These are phyloP conservation scores for Aspergillus spinulosporus DNA, from an alignment of 2,329 filamentous ascomycete genomes.

Conservation along the genomic window DNA sequence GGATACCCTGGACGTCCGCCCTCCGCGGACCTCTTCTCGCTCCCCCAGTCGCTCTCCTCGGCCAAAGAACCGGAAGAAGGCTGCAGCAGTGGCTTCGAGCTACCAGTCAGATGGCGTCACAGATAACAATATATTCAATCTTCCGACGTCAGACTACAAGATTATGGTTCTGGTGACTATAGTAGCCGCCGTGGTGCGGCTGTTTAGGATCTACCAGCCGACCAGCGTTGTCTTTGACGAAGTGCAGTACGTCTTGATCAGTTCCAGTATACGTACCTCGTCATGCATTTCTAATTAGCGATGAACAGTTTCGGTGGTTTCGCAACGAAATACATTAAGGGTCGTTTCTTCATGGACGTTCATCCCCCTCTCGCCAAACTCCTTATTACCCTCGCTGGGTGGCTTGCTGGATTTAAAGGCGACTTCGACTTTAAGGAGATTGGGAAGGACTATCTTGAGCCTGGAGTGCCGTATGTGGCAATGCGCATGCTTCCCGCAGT, in stretches of 20 bases:
- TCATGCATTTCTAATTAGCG: slow-evolving; percentile 10
- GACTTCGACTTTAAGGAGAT: slow-evolving; percentile 99
- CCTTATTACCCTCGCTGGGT: slow-evolving; percentile 91
- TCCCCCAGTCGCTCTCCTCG: slow-evolving; percentile 43
- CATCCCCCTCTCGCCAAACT: slow-evolving; percentile 96
- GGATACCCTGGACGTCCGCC: slow-evolving; percentile 39
- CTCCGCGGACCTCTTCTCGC: slow-evolving; percentile 35
- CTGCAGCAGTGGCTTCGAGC: slow-evolving; percentile 33
- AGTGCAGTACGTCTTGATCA: slow-evolving; percentile 74
- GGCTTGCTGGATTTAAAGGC: slow-evolving; percentile 91
- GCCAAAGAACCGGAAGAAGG: slow-evolving; percentile 39
- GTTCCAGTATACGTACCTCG: slow-evolving; percentile 2
- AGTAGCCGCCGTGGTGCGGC: slow-evolving; percentile 73
- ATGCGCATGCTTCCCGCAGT: slow-evolving; percentile 94
- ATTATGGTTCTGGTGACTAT: slow-evolving; percentile 71
- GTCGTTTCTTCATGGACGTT: slow-evolving; percentile 99
- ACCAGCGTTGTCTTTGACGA: slow-evolving; percentile 98
- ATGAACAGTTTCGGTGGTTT: slow-evolving; percentile 85
- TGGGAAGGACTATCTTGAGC: slow-evolving; percentile 96
- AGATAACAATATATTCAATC: slow-evolving; percentile 88
- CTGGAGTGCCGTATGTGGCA: slow-evolving; percentile 91
- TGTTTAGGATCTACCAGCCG: slow-evolving; percentile 96
- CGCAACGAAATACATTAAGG: slow-evolving; percentile 98
- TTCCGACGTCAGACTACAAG: slow-evolving; percentile 81
- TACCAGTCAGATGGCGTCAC: slow-evolving; percentile 59